These are phyloP conservation scores for Vitrella brassicaformis DNA, from an alignment of 73 alveolate genomes.

Conservation along the genomic window DNA sequence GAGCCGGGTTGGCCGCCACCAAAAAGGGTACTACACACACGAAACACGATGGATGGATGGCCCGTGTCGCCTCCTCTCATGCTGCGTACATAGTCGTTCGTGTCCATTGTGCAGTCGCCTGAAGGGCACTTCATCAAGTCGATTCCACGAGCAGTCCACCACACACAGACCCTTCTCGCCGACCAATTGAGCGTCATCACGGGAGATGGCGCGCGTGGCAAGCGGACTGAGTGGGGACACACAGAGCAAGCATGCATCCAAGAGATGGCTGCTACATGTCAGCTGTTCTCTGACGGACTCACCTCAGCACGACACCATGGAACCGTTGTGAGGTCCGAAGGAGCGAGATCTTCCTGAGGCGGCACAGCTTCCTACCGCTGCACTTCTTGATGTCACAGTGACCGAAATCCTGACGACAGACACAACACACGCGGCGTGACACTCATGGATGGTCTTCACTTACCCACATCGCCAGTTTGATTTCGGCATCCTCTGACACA, in stretches of 20 bases:
- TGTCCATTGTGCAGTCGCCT: constrained; percentile 48
- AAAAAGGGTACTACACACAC: constrained; percentile 45
- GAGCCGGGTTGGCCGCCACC: constrained; percentile 75
- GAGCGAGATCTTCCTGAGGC: constrained; percentile 45
- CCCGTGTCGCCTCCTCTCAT: background rate
- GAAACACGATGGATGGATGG: background rate
- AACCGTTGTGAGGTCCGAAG: constrained; percentile 46
- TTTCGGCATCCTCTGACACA: background rate
- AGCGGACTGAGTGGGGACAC: constrained; percentile 28
- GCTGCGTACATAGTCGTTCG: constrained; percentile 31
- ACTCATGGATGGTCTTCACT: background rate
- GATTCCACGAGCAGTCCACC: constrained; percentile 78
- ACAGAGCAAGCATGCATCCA: background rate
- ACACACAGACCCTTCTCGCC: constrained; percentile 62
- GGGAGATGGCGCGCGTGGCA: constrained; percentile 59
- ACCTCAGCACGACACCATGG: constrained; percentile 64
- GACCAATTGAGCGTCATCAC: constrained; percentile 59
- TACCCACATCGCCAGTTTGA: background rate
- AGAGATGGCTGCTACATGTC: background rate
- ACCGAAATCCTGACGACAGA: constrained; percentile 39
- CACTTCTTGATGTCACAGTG: constrained; percentile 79
- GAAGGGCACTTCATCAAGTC: constrained; percentile 56
- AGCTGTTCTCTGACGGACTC: background rate
- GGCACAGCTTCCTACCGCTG: constrained; percentile 66
- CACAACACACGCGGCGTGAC: background rate